Evolutionary conservation across 306 rosid genomes (phyloP).

Genomic region (Vigna mungo): DNA sequence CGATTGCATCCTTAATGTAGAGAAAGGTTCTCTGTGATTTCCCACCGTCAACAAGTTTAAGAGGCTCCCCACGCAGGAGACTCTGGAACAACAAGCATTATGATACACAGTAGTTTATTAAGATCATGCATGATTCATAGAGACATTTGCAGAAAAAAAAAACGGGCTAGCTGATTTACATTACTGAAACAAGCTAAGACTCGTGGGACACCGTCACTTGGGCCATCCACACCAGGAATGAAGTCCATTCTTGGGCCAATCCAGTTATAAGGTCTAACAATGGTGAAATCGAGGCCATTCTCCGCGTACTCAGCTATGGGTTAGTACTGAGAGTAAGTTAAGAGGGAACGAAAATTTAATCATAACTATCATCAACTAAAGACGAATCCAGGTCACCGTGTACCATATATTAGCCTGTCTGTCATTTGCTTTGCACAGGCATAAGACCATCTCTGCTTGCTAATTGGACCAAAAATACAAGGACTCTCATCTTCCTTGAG

Average conservation of each 20-base stretch:
- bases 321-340: constrained; percentile 27
- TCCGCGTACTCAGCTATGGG: constrained; percentile 79
- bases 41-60: constrained; percentile 92
- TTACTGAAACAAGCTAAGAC: constrained; percentile 92
- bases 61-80: constrained; percentile 86
- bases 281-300: constrained; percentile 80
- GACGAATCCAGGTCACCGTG: constrained; percentile 14
- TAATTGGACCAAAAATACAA: constrained; percentile 82
- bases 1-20: constrained; percentile 86
- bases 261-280: constrained; percentile 91
- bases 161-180: constrained; percentile 46
- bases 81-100: constrained; percentile 58
- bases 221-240: constrained; percentile 93
- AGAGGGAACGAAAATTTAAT: constrained; percentile 15
- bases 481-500: constrained; percentile 78
- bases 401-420: constrained; percentile 87
- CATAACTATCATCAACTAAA: constrained; percentile 4
- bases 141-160: constrained; percentile 23
- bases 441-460: constrained; percentile 91
- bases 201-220: constrained; percentile 89
- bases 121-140: constrained; percentile 10
- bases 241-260: constrained; percentile 97
- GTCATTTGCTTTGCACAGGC: constrained; percentile 94
- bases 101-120: constrained; percentile 29
- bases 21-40: constrained; percentile 76